Conservation (phyloP, 495 filamentous ascomycete genomes). For the Aspergillus baeticus region DNA sequence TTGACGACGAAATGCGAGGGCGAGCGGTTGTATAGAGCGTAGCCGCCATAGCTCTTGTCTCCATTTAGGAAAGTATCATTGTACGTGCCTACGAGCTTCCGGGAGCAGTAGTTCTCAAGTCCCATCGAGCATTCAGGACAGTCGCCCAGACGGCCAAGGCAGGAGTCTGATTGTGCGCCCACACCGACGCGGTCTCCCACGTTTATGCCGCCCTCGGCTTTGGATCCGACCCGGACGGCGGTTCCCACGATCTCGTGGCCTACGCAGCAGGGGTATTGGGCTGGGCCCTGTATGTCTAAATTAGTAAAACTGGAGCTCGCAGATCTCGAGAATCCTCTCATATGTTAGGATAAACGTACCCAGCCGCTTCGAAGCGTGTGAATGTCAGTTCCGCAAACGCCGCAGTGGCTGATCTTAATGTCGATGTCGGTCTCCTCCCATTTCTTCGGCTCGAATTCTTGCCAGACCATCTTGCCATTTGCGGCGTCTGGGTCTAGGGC, state of each 20-base stretch:
- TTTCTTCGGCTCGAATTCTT: constrained; percentile 68
- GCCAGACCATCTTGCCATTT: constrained; percentile 70
- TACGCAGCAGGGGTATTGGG: constrained; percentile 63
- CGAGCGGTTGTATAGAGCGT: constrained; percentile 65
- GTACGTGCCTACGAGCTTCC: constrained; percentile 37
- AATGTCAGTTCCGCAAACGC: constrained; percentile 50
- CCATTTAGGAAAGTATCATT: constrained; percentile 33
- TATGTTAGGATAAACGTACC: too few relatives aligned
- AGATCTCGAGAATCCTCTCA: too few relatives aligned
- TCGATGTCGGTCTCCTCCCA: constrained; percentile 71
- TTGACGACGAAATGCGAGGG: constrained; percentile 70
- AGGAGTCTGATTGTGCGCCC: constrained; percentile 69
- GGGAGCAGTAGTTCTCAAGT: constrained; percentile 60
- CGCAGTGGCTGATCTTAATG: constrained; percentile 32
- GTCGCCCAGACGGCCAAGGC: constrained; percentile 47
- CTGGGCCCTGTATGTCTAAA: constrained; percentile 31
- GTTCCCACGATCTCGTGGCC: constrained; percentile 79
- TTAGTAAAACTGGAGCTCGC: too few relatives aligned
- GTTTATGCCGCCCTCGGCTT: constrained; percentile 58
- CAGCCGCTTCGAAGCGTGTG: constrained; percentile 69
- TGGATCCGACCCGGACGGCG: constrained; percentile 68
- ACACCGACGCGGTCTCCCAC: constrained; percentile 82
- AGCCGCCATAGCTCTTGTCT: constrained; percentile 58
- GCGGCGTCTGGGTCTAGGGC: constrained; percentile 48
- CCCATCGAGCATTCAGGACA: constrained; percentile 62